Conservation (phyloP, 176 grass and related monocot genomes). For the Cenchrus fungigraminus region DNA sequence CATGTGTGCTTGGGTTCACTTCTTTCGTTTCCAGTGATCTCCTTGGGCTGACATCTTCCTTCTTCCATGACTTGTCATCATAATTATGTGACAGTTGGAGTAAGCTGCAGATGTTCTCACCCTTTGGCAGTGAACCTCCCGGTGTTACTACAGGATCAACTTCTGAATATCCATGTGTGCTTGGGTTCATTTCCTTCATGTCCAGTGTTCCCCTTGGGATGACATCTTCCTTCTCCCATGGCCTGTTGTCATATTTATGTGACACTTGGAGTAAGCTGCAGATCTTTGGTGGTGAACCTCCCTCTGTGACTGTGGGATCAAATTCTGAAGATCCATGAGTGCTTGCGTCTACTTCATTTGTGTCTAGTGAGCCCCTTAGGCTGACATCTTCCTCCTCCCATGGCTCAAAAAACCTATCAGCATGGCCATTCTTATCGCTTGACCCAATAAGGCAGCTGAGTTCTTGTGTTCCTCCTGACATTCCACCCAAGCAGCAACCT, state of each 20-base stretch:
- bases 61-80: too few species aligned
- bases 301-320: too few species aligned
- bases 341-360: too few species aligned
- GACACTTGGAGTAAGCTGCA: too few species aligned
- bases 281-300: too few species aligned
- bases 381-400: background rate
- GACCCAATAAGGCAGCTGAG: constrained; percentile 3
- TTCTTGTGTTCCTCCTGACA: constrained; percentile 10
- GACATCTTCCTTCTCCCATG: background rate
- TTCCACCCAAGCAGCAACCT: constrained; percentile 2
- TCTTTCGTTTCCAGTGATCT: too few species aligned
- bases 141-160: background rate
- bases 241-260: too few species aligned
- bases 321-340: too few species aligned
- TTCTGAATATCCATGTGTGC: background rate
- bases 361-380: too few species aligned
- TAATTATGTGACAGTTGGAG: background rate
- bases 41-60: too few species aligned
- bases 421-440: constrained; percentile 1
- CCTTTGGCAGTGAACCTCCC: background rate
- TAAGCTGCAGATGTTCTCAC: background rate
- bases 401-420: background rate
- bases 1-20: too few species aligned
- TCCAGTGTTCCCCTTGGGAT: constrained; percentile 2
- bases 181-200: constrained; percentile 8